Conservation (phyloP, 2,329 filamentous ascomycete genomes). For the Claviceps quebecensis region DNA sequence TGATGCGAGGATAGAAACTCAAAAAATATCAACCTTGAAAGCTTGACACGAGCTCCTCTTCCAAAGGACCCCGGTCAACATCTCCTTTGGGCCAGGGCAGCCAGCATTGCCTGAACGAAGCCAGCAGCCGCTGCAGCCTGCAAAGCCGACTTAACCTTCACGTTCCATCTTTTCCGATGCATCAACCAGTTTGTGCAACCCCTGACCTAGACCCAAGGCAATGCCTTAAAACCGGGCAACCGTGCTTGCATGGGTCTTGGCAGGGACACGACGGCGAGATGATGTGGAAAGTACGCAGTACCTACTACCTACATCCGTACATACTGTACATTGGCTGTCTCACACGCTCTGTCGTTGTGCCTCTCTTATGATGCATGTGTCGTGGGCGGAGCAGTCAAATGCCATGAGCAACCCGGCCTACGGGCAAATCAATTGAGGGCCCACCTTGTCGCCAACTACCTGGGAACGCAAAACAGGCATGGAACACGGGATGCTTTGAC, state of each 20-base stretch:
- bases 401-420: neutral
- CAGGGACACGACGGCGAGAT: neutral
- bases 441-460: neutral
- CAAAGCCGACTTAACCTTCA: neutral
- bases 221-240: neutral
- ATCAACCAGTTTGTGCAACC: slow-evolving; percentile 1
- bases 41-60: too few relatives aligned
- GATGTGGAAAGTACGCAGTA: neutral
- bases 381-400: neutral
- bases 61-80: neutral
- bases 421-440: neutral
- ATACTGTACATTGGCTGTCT: too few relatives aligned
- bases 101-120: neutral
- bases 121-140: neutral
- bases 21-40: neutral
- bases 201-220: slow-evolving; percentile 1
- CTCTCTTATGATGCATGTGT: too few relatives aligned
- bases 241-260: neutral
- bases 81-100: neutral
- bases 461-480: neutral
- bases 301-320: too few relatives aligned
- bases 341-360: too few relatives aligned
- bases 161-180: neutral
- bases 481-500: neutral
- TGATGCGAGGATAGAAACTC: neutral